Conservation (phyloP, 2,329 filamentous ascomycete species). For the Ceratocystis huliohia region DNA sequence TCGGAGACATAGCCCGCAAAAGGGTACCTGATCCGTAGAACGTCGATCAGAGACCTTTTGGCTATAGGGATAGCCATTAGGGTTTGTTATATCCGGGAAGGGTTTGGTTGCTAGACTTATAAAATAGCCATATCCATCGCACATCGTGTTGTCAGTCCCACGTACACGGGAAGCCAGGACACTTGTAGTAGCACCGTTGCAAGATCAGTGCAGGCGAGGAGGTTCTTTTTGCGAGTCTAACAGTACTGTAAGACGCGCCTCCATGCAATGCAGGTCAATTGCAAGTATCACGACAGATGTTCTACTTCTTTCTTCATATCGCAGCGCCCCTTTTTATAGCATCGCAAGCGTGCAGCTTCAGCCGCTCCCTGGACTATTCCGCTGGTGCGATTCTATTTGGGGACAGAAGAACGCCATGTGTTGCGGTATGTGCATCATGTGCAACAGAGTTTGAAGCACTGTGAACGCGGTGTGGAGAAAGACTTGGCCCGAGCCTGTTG, state of each 20-base stretch:
- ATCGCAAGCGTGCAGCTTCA: background rate
- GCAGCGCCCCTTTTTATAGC: background rate
- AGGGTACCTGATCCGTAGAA: background rate
- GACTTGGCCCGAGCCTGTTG: background rate
- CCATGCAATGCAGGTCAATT: too few species aligned
- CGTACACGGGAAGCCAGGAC: too few species aligned
- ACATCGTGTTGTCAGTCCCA: too few species aligned
- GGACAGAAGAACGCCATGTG: background rate
- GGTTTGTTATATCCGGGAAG: background rate
- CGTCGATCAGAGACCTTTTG: background rate
- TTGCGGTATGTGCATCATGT: background rate
- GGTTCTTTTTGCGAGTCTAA: background rate
- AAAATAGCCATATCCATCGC: background rate
- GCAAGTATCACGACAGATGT: too few species aligned
- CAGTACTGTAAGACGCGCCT: too few species aligned
- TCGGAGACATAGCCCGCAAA: background rate
- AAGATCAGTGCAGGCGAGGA: background rate
- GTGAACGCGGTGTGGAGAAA: background rate
- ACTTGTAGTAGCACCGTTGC: too few species aligned
- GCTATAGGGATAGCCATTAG: background rate
- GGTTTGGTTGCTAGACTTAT: background rate
- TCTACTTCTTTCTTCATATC: background rate
- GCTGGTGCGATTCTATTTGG: background rate
- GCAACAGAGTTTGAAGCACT: background rate
- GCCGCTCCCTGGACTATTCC: background rate